Base-by-base conservation (phyloP, 2,329 filamentous ascomycete species). In the Colletotrichum cuscutae region DNA sequence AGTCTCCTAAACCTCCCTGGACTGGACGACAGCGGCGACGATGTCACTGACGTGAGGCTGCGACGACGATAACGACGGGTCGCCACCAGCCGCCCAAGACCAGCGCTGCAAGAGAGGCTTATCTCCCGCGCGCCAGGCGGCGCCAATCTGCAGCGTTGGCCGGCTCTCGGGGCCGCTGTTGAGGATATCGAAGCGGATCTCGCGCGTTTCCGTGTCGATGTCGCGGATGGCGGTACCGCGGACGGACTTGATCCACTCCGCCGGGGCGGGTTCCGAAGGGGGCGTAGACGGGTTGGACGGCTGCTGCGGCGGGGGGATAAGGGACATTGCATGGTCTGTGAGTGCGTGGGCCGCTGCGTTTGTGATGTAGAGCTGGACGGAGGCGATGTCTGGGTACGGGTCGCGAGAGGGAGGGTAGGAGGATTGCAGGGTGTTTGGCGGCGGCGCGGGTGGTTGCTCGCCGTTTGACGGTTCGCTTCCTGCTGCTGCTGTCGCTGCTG, bases 331-430 rank as follows among this genome's bases (percentile, higher is more conserved):
- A 66, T 81, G 80, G 11, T 82, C 77, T 0, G 83, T 79, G 3
- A 88, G 79, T 54, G 81, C 80, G 57, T 83, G 86, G 28, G 82
- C 76, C 8, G 84, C 80, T 13, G 86, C 84, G 22, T 82, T 83
- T 68, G 82, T 79, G 9, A 89, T 75, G 77, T 89, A 89, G 74
- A 84, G 83, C 13, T 82, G 79, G 6, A 88, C 81, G 42, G 86
- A 85, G 11, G 76, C 73, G 19, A 86, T 78, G 73, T 83, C 82
- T 0, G 85, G 82, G 74, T 88, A 89, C 6, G 81, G 80, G 28
- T 86, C 83, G 12, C 79, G 77, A 63, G 83, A 83, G 0, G 87
- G 87, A 0, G 86, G 82, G 73, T 85, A 88, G 19, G 80, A 73
- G 5, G 74, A 65, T 3, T 82, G 79, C 1, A 89, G 78, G 3